Base-by-base conservation (phyloP, 2,329 filamentous ascomycete species). In the Drechslera avenae region DNA sequence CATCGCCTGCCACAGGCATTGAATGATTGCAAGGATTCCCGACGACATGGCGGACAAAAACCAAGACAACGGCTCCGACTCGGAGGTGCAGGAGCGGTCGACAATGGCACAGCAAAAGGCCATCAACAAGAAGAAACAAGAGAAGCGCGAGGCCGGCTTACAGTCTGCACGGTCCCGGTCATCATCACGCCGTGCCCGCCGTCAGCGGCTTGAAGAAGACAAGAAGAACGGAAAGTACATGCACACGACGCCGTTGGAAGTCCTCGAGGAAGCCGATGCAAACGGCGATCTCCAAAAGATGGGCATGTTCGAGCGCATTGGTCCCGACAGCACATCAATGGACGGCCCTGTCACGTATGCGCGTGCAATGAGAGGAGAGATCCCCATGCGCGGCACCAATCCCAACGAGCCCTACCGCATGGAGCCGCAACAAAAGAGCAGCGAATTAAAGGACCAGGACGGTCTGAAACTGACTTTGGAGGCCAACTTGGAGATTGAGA, bases 401-500 rank as follows among this genome's bases (percentile, higher is more conserved):
- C 79, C 79, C 7, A 76, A 80, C 44, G 77, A 82, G 60, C 75
- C 78, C 5, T 76, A 79, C 54, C 72, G 63, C 26, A 67, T 71
- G 67, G 62, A 68, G 17, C 66, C 74, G 62, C 59, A 61, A 68
- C 73, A 63, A 78, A 80, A 65, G 66, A 48, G 59, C 32, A 77
- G 73, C 45, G 61, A 64, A 6, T 59, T 80, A 45, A 78, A 80
- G 40, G 79, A 83, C 41, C 76, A 83, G 52, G 86, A 91, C 64
- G 87, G 88, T 32, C 73, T 91, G 68, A 86, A 86, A 71, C 74
- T 92, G 68, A 83, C 86, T 31, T 76, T 94, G 17, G 90, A 92
- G 68, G 77, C 91, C 47, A 91, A 92, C 73, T 78, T 94, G 50
- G 90, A 94, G 60, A 82, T 94, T 41, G 90, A 94, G 73, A 89